Conservation (phyloP, 176 grass and related monocot genomes). For the Bolboschoenus planiculmis region DNA sequence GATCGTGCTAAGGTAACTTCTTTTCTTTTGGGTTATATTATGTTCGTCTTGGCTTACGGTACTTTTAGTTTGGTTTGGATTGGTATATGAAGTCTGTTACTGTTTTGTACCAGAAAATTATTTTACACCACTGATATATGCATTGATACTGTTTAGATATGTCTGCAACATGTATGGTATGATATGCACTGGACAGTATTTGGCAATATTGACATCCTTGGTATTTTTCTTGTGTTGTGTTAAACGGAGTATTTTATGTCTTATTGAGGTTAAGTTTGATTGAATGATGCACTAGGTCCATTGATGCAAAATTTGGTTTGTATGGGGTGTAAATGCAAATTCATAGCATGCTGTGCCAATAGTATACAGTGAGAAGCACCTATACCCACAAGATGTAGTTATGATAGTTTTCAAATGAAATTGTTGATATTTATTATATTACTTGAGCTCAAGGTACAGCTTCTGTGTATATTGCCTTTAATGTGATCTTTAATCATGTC, state of each 20-base stretch:
- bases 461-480: neutral
- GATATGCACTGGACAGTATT: neutral
- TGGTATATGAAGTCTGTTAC: neutral
- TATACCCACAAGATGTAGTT: neutral
- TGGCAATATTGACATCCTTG: neutral
- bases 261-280: neutral
- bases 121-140: neutral
- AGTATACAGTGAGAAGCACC: neutral
- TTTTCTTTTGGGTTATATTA: neutral
- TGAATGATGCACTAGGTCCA: neutral
- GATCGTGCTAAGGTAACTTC: slow-evolving; percentile 54
- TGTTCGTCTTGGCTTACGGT: slow-evolving; percentile 1
- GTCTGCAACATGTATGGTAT: neutral
- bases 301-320: neutral
- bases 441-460: neutral
- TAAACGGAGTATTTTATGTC: neutral
- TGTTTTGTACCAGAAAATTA: neutral
- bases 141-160: neutral
- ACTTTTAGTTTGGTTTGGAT: neutral
- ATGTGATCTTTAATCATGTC: neutral
- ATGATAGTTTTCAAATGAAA: neutral
- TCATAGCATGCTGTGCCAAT: neutral
- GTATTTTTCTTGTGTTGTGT: neutral
- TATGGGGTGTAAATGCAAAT: neutral
- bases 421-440: neutral